Conservation (phyloP, 2,329 filamentous ascomycete species). For the Tothia fuscella region DNA sequence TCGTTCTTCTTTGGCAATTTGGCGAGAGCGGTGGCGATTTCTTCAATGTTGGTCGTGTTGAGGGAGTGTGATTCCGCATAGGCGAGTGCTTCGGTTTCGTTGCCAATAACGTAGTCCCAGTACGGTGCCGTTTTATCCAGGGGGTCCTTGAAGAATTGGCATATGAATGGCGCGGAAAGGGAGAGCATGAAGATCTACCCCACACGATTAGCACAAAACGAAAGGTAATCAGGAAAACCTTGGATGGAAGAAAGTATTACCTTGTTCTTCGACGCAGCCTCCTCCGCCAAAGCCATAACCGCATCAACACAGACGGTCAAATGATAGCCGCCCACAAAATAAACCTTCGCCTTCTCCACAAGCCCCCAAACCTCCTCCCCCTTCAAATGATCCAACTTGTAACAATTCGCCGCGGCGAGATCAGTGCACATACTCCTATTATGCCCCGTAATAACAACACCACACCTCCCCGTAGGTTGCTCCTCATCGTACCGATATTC, state of each 20-base stretch:
- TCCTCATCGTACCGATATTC: slow-evolving; percentile 87
- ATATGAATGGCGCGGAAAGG: slow-evolving; percentile 89
- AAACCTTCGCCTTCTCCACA: slow-evolving; percentile 76
- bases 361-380: slow-evolving; percentile 82
- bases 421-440: slow-evolving; percentile 92
- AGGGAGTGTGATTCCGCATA: slow-evolving; percentile 76
- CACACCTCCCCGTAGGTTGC: slow-evolving; percentile 82
- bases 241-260: slow-evolving; percentile 22
- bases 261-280: slow-evolving; percentile 85
- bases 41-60: slow-evolving; percentile 58
- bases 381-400: slow-evolving; percentile 89
- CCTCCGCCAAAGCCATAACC: slow-evolving; percentile 78
- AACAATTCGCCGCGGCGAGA: slow-evolving; percentile 91
- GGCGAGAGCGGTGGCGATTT: slow-evolving; percentile 77
- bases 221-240: neutral
- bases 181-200: slow-evolving; percentile 74
- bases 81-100: slow-evolving; percentile 85
- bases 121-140: slow-evolving; percentile 78
- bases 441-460: slow-evolving; percentile 92
- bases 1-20: slow-evolving; percentile 86
- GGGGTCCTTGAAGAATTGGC: slow-evolving; percentile 94
- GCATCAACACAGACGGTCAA: slow-evolving; percentile 90
- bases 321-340: slow-evolving; percentile 94
- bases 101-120: slow-evolving; percentile 93
- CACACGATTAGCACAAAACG: too few species aligned